These are phyloP conservation scores for Argentina anserina DNA, from an alignment of 306 rosid genomes.

Conservation along the genomic window DNA sequence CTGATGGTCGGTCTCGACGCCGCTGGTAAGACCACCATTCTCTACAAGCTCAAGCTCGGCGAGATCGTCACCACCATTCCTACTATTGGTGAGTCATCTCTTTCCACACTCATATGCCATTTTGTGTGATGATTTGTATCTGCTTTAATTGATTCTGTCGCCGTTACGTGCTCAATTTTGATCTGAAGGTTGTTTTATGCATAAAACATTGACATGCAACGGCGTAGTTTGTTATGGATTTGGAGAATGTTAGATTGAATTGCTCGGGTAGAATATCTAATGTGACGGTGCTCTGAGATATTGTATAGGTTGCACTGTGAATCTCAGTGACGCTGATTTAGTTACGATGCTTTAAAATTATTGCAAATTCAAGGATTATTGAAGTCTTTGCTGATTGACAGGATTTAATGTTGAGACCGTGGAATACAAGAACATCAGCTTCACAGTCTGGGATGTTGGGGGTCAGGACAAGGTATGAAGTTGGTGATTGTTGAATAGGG, in stretches of 20 bases:
- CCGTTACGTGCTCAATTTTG: neutral
- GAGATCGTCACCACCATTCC: slow-evolving; percentile 99
- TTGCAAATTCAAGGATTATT: neutral
- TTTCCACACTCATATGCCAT: neutral
- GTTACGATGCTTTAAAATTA: neutral
- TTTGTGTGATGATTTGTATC: neutral
- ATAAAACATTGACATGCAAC: neutral
- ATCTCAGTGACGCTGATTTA: neutral
- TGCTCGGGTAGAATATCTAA: neutral
- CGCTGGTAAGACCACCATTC: slow-evolving; percentile 99
- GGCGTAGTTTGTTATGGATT: neutral
- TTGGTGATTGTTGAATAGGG: slow-evolving; percentile 14
- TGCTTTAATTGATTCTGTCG: neutral
- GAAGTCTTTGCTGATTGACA: slow-evolving; percentile 20
- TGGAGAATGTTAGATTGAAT: neutral
- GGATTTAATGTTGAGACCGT: slow-evolving; percentile 99
- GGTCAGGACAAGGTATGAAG: slow-evolving; percentile 92
- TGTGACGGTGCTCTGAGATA: too few species aligned
- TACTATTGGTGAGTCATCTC: slow-evolving; percentile 74
- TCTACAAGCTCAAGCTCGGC: slow-evolving; percentile 99
- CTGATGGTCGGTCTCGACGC: slow-evolving; percentile 99
- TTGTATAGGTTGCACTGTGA: neutral
- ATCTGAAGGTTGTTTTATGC: neutral
- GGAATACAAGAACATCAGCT: slow-evolving; percentile 98
- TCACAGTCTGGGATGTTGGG: slow-evolving; percentile 99